Percentiles rank a stretch among this genome's conserved stretches.
Evolutionary conservation across 306 rosid species (phyloP).

Genomic region (Ochetophila trinervis): DNA sequence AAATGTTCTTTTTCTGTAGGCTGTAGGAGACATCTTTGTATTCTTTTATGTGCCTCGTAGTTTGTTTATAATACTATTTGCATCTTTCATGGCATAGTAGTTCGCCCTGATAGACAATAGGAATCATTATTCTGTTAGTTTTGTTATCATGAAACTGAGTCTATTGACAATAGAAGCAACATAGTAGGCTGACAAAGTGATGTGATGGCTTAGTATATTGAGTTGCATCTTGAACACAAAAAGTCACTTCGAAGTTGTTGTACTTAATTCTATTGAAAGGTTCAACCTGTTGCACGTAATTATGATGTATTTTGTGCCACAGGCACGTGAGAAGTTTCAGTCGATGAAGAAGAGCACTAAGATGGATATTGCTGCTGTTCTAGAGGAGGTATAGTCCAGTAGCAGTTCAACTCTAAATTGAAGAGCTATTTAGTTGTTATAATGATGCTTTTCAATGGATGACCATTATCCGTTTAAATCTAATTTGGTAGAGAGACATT

Average conservation of each 20-base stretch:
- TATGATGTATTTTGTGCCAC: slow-evolving; percentile 33
- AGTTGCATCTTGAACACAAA: neutral
- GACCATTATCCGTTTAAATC: slow-evolving; percentile 44
- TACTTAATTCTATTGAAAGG: slow-evolving; percentile 13
- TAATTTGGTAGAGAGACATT: slow-evolving; percentile 63
- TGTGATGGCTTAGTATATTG: neutral
- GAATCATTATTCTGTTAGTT: neutral
- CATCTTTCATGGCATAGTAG: neutral
- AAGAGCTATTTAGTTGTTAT: slow-evolving; percentile 7
- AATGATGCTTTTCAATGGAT: slow-evolving; percentile 33
- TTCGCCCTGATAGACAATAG: neutral
- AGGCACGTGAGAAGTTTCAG: slow-evolving; percentile 83
- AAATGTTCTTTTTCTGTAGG: too few species aligned
- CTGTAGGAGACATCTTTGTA: too few species aligned
- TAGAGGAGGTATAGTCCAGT: slow-evolving; percentile 55
- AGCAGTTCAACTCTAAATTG: slow-evolving; percentile 14
- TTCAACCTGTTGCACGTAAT: slow-evolving; percentile 12
- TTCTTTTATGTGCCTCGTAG: too few species aligned
- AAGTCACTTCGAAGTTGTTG: slow-evolving; percentile 2
- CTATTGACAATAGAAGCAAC: neutral
- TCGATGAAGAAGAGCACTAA: slow-evolving; percentile 76
- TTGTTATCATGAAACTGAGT: neutral
- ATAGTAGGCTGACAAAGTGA: neutral
- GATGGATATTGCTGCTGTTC: slow-evolving; percentile 52
- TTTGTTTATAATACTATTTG: too few species aligned